phyloP scores from a whole-genome alignment of 169 alveolate genomes.

The Eimeria brunetti region DNA sequence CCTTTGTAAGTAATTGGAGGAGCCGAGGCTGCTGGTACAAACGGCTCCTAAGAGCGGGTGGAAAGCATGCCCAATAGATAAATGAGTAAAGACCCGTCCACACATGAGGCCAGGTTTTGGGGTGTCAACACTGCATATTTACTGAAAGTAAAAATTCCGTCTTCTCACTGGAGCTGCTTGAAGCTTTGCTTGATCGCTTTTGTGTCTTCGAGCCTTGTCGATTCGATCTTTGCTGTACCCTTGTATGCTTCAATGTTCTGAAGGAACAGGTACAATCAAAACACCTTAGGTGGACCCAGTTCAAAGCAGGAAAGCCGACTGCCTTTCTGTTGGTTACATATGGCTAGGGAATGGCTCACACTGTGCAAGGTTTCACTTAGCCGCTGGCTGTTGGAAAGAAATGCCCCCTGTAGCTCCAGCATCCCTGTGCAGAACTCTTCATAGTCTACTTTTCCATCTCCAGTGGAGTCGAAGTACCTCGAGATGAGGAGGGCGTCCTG shows the following conservation, averaged over 20 bases:
- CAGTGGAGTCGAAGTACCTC: conserved; percentile 42
- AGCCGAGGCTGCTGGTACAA: conserved; percentile 64
- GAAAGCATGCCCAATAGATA: neutral
- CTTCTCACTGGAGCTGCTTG: conserved; percentile 45
- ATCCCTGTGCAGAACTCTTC: conserved; percentile 64
- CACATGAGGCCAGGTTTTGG: neutral
- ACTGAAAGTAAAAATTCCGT: neutral
- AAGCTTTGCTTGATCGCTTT: conserved; percentile 12
- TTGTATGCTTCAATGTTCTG: conserved; percentile 32
- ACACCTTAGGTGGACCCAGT: neutral
- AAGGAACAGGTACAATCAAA: neutral
- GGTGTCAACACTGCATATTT: neutral
- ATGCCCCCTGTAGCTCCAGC: conserved; percentile 39
- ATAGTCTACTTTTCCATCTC: conserved; percentile 64
- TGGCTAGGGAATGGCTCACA: conserved; percentile 20
- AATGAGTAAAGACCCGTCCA: too few relatives aligned
- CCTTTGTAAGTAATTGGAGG: conserved; percentile 25
- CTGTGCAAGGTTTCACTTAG: conserved; percentile 27
- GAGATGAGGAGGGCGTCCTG: conserved; percentile 51
- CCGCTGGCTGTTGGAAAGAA: conserved; percentile 16
- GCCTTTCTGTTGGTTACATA: neutral
- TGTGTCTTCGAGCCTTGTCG: conserved; percentile 18
- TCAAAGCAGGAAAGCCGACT: too few relatives aligned
- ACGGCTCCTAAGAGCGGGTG: neutral
- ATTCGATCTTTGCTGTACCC: conserved; percentile 27